Conservation (phyloP, 371 early-diverging fungal species). For the Conidiobolus incongruus region DNA sequence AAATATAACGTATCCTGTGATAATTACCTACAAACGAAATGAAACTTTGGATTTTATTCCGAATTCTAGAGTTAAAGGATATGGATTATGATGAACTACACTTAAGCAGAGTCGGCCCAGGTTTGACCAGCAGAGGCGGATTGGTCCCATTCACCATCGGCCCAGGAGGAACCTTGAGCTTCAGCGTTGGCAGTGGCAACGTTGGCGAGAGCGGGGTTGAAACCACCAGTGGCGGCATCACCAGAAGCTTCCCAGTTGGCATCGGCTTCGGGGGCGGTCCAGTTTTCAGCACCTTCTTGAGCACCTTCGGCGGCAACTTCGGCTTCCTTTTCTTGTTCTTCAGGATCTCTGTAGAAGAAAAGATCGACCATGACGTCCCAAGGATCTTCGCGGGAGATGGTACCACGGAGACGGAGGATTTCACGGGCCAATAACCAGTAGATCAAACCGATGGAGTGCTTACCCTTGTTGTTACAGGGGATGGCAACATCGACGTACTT, state of each 20-base stretch:
- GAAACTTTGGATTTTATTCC: too few relatives aligned
- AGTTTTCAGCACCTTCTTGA: slow-evolving; percentile 10
- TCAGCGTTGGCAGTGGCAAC: too few relatives aligned
- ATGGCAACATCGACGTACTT: slow-evolving; percentile 95
- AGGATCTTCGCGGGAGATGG: slow-evolving; percentile 48
- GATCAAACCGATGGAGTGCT: slow-evolving; percentile 92
- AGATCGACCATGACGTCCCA: slow-evolving; percentile 96
- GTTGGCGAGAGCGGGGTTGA: slow-evolving; percentile 6
- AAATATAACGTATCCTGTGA: too few relatives aligned
- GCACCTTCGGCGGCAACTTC: slow-evolving; percentile 12
- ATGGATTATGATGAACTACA: too few relatives aligned
- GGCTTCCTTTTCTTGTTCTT: slow-evolving; percentile 80
- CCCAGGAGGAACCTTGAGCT: slow-evolving; percentile 4
- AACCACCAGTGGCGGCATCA: slow-evolving; percentile 7
- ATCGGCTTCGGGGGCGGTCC: slow-evolving; percentile 3
- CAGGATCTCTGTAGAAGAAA: slow-evolving; percentile 97
- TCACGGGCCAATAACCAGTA: slow-evolving; percentile 96
- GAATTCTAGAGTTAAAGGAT: too few relatives aligned
- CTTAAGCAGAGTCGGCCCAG: slow-evolving; percentile 16
- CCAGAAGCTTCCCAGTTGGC: slow-evolving; percentile 9
- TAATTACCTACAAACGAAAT: too few relatives aligned
- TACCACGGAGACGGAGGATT: slow-evolving; percentile 92
- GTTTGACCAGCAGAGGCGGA: slow-evolving; percentile 25
- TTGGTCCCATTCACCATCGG: slow-evolving; percentile 23
- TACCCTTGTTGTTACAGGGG: slow-evolving; percentile 98